These are phyloP conservation scores for Pseudogymnoascus destructans DNA, from an alignment of 2,329 filamentous ascomycete species.

Conservation along the genomic window DNA sequence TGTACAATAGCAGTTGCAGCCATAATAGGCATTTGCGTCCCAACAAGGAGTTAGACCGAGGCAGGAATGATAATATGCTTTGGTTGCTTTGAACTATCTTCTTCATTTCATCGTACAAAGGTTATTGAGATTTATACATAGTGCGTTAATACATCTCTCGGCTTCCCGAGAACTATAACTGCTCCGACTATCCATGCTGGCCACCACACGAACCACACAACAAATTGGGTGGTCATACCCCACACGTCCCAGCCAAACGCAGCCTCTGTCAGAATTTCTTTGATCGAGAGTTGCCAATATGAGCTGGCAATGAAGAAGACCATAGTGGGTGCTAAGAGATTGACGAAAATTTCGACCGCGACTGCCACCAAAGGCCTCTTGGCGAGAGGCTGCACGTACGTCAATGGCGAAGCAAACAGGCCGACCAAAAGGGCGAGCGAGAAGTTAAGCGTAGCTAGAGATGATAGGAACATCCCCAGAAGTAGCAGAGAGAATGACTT, in stretches of 20 bases:
- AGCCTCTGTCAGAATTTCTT: slow-evolving; percentile 53
- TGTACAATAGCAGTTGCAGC: slow-evolving; percentile 11
- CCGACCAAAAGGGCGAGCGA: slow-evolving; percentile 77
- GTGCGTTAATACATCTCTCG: slow-evolving; percentile 11
- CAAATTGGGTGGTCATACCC: slow-evolving; percentile 77
- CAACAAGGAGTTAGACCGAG: slow-evolving; percentile 8
- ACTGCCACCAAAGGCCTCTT: slow-evolving; percentile 29
- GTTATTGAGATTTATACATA: not conserved
- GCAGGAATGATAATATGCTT: slow-evolving; percentile 8
- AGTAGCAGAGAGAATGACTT: slow-evolving; percentile 89
- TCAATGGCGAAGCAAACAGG: slow-evolving; percentile 62
- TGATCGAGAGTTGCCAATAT: slow-evolving; percentile 36
- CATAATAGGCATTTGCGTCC: slow-evolving; percentile 8
- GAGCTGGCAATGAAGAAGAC: slow-evolving; percentile 37
- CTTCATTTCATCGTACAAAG: not conserved
- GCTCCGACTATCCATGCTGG: slow-evolving; percentile 69
- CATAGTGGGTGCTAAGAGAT: slow-evolving; percentile 46
- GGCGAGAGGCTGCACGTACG: slow-evolving; percentile 50
- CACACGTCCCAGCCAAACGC: slow-evolving; percentile 82
- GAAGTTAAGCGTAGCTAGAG: slow-evolving; percentile 92
- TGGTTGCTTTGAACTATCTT: slow-evolving; percentile 1
- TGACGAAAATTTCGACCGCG: slow-evolving; percentile 39
- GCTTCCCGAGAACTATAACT: slow-evolving; percentile 37
- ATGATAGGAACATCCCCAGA: slow-evolving; percentile 80
- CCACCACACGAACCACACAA: slow-evolving; percentile 95